Conservation (phyloP, 768 basidiomycete genomes). For the Agrocybe praecox region DNA sequence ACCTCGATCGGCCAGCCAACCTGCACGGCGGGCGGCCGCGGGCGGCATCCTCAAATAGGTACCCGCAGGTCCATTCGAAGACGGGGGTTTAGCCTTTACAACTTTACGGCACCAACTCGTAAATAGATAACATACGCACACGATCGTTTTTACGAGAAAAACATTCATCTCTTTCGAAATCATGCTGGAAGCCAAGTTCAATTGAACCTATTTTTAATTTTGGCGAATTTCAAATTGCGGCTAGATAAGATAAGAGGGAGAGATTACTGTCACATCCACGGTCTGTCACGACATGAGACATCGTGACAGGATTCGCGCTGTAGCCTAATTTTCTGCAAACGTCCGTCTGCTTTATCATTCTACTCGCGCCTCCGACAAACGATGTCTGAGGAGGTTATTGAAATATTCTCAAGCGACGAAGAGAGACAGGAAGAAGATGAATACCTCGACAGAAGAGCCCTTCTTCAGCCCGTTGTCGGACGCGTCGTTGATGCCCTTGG, state of each 20-base stretch:
- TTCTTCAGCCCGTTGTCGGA: constrained; percentile 69
- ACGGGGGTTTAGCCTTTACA: not conserved
- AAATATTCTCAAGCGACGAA: constrained; percentile 32
- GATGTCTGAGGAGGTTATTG: constrained; percentile 32
- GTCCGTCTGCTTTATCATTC: not conserved
- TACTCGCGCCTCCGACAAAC: not conserved
- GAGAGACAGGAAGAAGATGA: constrained; percentile 25
- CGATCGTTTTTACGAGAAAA: not conserved
- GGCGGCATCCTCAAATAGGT: no score
- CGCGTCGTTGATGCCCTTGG: constrained; percentile 83
- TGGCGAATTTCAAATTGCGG: not conserved
- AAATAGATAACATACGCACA: not conserved
- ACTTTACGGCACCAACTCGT: not conserved
- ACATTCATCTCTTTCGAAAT: constrained; percentile 5
- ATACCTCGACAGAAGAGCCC: constrained; percentile 44
- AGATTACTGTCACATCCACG: constrained; percentile 1
- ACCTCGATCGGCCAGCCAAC: no score
- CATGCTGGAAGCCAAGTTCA: not conserved
- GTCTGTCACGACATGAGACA: not conserved
- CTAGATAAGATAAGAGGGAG: constrained; percentile 5
- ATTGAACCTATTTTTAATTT: not conserved
- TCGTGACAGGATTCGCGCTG: not conserved
- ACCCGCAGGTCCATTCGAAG: not conserved
- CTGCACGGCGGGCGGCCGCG: not conserved
- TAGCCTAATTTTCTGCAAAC: not conserved